These are phyloP conservation scores for Linum tenue DNA, from an alignment of 345 rosid species.

Conservation along the genomic window DNA sequence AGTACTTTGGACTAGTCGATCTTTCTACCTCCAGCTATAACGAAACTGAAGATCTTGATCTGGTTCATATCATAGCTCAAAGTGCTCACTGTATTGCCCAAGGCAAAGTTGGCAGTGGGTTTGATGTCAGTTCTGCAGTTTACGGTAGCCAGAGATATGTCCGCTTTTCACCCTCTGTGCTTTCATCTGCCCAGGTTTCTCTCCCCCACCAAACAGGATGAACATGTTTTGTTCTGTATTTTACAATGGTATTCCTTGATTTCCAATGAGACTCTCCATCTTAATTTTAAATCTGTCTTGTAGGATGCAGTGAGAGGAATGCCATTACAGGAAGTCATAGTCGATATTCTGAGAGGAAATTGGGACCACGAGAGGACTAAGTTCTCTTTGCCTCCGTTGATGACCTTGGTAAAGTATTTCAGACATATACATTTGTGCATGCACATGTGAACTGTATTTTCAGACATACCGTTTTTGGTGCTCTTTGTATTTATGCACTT, in stretches of 20 bases:
- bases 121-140: slow-evolving; percentile 96
- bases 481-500: too few species aligned
- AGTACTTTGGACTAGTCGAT: slow-evolving; percentile 75
- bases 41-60: slow-evolving; percentile 42
- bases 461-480: too few species aligned
- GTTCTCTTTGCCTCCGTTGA: slow-evolving; percentile 86
- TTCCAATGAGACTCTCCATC: not conserved
- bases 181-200: slow-evolving; percentile 80
- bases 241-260: not conserved
- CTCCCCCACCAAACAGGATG: not conserved
- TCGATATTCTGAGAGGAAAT: slow-evolving; percentile 47
- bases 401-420: slow-evolving; percentile 42
- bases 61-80: slow-evolving; percentile 86
- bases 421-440: too few species aligned
- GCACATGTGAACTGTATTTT: too few species aligned
- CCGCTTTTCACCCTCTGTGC: slow-evolving; percentile 84
- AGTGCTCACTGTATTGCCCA: slow-evolving; percentile 94
- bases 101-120: slow-evolving; percentile 98
- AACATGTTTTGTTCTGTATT: too few species aligned
- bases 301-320: slow-evolving; percentile 44
- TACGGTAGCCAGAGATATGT: slow-evolving; percentile 93
- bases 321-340: slow-evolving; percentile 51
- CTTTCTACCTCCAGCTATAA: slow-evolving; percentile 42
- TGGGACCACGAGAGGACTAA: slow-evolving; percentile 89
- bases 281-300: slow-evolving; percentile 8